A percentile compares a stretch with the other conserved stretches of the same genome.
Evolutionary conservation across 202 grass and related monocot genomes (phyloP).

Genomic region (Sporobolus alterniflorus): DNA sequence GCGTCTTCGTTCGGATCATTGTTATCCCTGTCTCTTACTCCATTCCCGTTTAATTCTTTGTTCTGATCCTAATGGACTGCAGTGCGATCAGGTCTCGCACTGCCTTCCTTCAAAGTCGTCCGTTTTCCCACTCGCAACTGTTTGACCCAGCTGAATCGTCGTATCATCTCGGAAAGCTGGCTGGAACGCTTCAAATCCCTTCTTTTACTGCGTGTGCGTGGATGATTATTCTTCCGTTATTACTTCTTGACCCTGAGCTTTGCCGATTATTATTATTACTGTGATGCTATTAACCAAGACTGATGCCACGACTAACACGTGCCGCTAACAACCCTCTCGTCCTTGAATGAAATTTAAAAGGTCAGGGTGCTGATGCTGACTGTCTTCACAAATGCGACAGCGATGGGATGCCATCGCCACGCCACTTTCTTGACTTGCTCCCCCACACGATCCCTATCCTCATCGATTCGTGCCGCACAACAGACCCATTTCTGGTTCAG

Average conservation of each 20-base stretch:
- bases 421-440: neutral
- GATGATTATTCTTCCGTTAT: too few relatives aligned
- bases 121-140: neutral
- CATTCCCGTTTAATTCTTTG: neutral
- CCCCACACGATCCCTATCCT: neutral
- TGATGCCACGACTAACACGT: neutral
- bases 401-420: neutral
- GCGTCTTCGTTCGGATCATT: too few relatives aligned
- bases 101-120: neutral
- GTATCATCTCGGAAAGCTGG: too few relatives aligned
- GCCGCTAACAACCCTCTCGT: neutral
- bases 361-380: conserved; percentile 17
- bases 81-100: neutral
- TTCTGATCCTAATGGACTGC: neutral
- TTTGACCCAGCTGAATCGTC: conserved; percentile 13
- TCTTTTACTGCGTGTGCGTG: neutral
- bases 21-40: neutral
- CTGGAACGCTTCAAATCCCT: neutral
- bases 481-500: neutral
- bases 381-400: neutral
- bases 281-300: neutral
- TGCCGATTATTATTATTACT: neutral
- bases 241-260: neutral
- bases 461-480: neutral
- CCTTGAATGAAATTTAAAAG: neutral